Base-by-base conservation (phyloP, 169 alveolate species). In the Plasmodium ovale region DNA sequence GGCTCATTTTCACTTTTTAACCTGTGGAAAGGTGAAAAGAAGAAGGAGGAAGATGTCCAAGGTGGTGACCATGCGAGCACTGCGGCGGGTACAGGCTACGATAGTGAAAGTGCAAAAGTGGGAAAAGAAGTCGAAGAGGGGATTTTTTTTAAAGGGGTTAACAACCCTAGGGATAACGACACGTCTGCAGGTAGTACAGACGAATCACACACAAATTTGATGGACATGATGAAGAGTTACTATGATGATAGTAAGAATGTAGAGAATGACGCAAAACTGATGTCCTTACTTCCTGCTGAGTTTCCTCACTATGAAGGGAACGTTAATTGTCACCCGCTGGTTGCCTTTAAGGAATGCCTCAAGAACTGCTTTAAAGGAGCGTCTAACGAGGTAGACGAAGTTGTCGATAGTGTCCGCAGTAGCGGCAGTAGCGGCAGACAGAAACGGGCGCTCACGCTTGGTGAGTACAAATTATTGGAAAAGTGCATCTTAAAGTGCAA, bases 401-500 rank as follows among this genome's bases (percentile, higher is more conserved):
- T 31, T 21, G 44, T n/a, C 7, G 59, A 59, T 23, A 35, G 16
- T 12, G 0, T n/a, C 19, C 4, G 7, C n/a, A n/a, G n/a, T n/a
- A 56, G 33, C n/a, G 44, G 16, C 7, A 42, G 42, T 23, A 35
- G 16, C 10, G 0, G 16, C 19, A 12, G 7, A 21, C 27, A 29
- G n/a, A 53, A 51, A 53, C 54, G 42, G 19, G 9, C 16, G 10
- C 23, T 74, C 1, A 59, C 88, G 12, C 10, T 39, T 59, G 44
- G 42, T 39, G 73, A 74, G 14, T 74, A 59, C 33, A 74, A 42
- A 59, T 21, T 21, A 1, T 59, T 74, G 23, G 88, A 74, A 19
- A 74, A 74, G 12, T 74, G 88, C 19, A 74, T 74, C 14, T 12
- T 14, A 0, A 59, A 42, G 60, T 74, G 88, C 60, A 74, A 64